Base-by-base conservation (phyloP, 768 basidiomycete species). In the Sporobolomyces pararoseus region DNA sequence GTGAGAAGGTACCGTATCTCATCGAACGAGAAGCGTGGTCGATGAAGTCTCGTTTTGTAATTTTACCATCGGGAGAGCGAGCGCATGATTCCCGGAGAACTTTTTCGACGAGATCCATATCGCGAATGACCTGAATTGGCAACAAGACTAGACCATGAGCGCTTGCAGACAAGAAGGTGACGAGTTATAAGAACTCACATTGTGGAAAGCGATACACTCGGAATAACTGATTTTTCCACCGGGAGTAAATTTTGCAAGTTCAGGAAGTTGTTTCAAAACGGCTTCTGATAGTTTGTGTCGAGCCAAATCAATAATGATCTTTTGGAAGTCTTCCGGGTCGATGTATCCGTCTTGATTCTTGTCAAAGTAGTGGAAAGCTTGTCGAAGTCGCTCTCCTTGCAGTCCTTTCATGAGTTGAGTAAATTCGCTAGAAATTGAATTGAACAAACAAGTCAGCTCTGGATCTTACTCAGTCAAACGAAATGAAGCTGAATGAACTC, bases 341-440 rank as follows among this genome's bases (percentile, higher is more conserved):
- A 99, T 97, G 81, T 95, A 91, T 52, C 96, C 96, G 77, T 95
- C 90, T 77, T 89, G 86, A 78, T 95, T 89, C 65, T 70, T 66
- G 80, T 98, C 95, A 78, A 98, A 84, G 80, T 87, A 86, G 81
- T 86, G 89, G 83, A 98, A 99, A 31, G 93, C 89, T 81, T 99
- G 96, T 70, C 96, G 89, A 63, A 99, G 83, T 37, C 96, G 88
- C 81, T 99, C 96, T 77, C 94, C 96, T 82, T 97, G 96, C 65
- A 97, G 85, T 50, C 93, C 95, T 81, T 97, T 98, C 91, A 99
- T 96, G 68, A 98, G 82, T 81, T 97, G 94, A 35, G 93, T 96
- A 81, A 98, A 98, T 80, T 98, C 94, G 78, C 89, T 89, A n/a
- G n/a, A n/a, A n/a, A n/a, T n/a, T n/a, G n/a, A n/a, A n/a, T n/a